phyloP scores from a whole-genome alignment of 768 basidiomycete genomes.

The Panaeolus papilionaceus region DNA sequence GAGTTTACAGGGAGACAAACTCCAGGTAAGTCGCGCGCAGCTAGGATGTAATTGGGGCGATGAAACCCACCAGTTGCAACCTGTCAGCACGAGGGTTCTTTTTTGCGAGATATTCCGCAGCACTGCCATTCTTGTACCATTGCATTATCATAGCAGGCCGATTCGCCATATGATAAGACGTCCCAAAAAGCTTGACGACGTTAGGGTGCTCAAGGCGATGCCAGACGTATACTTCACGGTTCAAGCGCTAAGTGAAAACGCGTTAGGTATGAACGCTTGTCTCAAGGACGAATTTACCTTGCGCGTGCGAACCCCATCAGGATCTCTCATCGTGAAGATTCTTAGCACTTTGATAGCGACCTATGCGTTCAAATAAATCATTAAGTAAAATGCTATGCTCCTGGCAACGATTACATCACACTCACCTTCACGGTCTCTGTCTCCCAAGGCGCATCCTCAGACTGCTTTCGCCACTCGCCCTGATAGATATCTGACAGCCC shows the following conservation, averaged over 20 bases:
- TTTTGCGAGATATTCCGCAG: constrained; percentile 46
- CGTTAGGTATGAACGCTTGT: too few species aligned
- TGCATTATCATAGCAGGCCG: constrained; percentile 48
- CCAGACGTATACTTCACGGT: constrained; percentile 54
- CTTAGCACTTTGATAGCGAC: constrained; percentile 57
- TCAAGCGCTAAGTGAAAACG: constrained; percentile 48
- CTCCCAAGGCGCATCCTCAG: constrained; percentile 3
- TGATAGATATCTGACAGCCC: constrained; percentile 56
- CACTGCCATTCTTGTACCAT: constrained; percentile 57
- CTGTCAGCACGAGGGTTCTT: constrained; percentile 40
- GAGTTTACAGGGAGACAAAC: not conserved
- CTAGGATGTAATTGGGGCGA: not conserved
- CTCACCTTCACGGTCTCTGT: constrained; percentile 9
- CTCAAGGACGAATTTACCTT: constrained; percentile 30
- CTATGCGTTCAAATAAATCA: constrained; percentile 27
- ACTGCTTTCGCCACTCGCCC: constrained; percentile 38
- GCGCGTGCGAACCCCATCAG: constrained; percentile 41
- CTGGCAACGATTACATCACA: not conserved
- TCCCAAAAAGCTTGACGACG: constrained; percentile 54
- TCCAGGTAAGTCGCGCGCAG: not conserved
- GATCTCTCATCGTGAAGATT: constrained; percentile 35
- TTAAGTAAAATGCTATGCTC: too few species aligned
- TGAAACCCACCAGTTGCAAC: constrained; percentile 40
- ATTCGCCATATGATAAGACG: constrained; percentile 44
- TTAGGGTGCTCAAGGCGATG: constrained; percentile 53